phyloP scores from a whole-genome alignment of 108 stramenopile genomes.

The Cylindrotheca fusiformis region DNA sequence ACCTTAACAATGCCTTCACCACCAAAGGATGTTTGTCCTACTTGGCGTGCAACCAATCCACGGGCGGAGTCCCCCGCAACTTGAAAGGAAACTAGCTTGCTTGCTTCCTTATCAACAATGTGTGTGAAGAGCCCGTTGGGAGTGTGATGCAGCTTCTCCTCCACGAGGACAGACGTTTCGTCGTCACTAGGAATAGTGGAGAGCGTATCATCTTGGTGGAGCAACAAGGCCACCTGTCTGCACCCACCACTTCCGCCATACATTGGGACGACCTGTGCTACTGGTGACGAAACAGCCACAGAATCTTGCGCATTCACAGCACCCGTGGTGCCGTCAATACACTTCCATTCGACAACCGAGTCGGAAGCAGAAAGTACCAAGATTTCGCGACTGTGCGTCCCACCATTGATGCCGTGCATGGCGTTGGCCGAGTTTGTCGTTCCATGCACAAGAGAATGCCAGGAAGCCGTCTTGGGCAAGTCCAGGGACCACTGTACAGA shows the following conservation, averaged over 20 bases:
- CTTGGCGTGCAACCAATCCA: slow-evolving; percentile 24
- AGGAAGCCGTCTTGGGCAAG: slow-evolving; percentile 46
- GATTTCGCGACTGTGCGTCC: slow-evolving; percentile 67
- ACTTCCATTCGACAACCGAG: slow-evolving; percentile 58
- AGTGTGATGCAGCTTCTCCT: slow-evolving; percentile 30
- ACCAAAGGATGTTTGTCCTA: slow-evolving; percentile 64
- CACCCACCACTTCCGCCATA: slow-evolving; percentile 47
- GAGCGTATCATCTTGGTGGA: slow-evolving; percentile 57
- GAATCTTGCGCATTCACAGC: slow-evolving; percentile 47
- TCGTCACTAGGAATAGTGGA: slow-evolving; percentile 53
- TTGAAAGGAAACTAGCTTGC: slow-evolving; percentile 31
- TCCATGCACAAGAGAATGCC: slow-evolving; percentile 81
- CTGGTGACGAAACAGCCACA: slow-evolving; percentile 32
- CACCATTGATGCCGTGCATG: slow-evolving; percentile 68
- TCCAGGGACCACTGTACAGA: slow-evolving; percentile 53
- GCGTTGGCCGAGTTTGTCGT: slow-evolving; percentile 48
- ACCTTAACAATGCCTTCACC: slow-evolving; percentile 73
- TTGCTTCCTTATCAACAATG: slow-evolving; percentile 42
- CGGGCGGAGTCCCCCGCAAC: neutral
- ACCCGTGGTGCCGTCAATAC: slow-evolving; percentile 76
- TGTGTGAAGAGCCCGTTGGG: slow-evolving; percentile 74
- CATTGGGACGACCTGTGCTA: slow-evolving; percentile 70
- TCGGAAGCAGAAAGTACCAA: slow-evolving; percentile 47
- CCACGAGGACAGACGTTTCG: slow-evolving; percentile 25
- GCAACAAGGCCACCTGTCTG: slow-evolving; percentile 67